Evolutionary conservation across 371 early-diverging fungal genomes (phyloP).

Genomic region (Rhizopus microsporus): DNA sequence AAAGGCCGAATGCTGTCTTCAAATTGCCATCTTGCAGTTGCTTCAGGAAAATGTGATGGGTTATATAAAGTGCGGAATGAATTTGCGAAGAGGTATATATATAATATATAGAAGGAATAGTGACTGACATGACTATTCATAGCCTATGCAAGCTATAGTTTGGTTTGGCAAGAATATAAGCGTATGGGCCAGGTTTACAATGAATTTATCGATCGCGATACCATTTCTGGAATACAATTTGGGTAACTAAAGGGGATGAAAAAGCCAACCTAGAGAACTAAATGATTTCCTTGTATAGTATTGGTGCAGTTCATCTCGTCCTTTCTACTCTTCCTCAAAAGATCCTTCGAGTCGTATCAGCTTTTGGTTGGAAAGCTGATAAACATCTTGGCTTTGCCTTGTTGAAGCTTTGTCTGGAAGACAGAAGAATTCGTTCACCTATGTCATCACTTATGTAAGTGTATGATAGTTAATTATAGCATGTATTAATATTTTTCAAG

Average conservation of each 20-base stretch:
- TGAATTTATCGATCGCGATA: slow-evolving; percentile 53
- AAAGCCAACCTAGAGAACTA: not conserved
- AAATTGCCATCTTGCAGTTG: slow-evolving; percentile 62
- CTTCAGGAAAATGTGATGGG: slow-evolving; percentile 62
- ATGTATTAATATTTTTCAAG: slow-evolving; percentile 14
- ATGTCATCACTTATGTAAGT: slow-evolving; percentile 64
- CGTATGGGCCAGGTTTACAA: slow-evolving; percentile 51
- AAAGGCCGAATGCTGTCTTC: slow-evolving; percentile 61
- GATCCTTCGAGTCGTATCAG: slow-evolving; percentile 60
- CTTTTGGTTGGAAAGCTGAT: slow-evolving; percentile 67
- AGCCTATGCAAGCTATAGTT: slow-evolving; percentile 54
- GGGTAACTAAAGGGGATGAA: slow-evolving; percentile 31
- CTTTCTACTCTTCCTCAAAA: slow-evolving; percentile 63
- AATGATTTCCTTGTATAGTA: slow-evolving; percentile 35
- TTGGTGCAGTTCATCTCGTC: slow-evolving; percentile 66
- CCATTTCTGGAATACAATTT: slow-evolving; percentile 55
- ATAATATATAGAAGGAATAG: not conserved
- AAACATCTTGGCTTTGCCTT: slow-evolving; percentile 64
- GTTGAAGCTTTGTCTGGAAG: slow-evolving; percentile 54
- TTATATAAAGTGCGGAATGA: slow-evolving; percentile 66
- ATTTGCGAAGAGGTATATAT: slow-evolving; percentile 58
- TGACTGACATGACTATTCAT: not conserved
- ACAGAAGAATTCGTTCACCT: slow-evolving; percentile 61
- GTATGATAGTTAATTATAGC: not conserved
- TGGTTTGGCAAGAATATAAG: slow-evolving; percentile 58